Percentiles rank a stretch among this genome's conserved stretches.
Evolutionary conservation across 495 filamentous ascomycete species (phyloP).

Genomic region (Aspergillus nanangensis): DNA sequence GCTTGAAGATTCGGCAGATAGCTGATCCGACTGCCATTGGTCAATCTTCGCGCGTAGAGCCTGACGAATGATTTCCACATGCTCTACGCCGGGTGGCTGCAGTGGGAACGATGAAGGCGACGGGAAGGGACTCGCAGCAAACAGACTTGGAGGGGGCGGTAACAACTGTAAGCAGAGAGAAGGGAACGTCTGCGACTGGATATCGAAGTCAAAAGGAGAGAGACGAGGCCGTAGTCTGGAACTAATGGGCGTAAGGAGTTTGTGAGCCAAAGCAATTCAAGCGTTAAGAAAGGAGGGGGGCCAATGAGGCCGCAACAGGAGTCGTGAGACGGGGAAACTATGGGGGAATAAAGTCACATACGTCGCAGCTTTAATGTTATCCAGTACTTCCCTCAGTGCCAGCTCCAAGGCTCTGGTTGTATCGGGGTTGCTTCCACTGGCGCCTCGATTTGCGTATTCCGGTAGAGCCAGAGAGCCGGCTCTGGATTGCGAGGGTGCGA

Average conservation of each 20-base stretch:
- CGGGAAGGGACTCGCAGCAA: slow-evolving; percentile 64
- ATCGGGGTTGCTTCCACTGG: slow-evolving; percentile 59
- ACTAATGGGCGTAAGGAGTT: slow-evolving; percentile 17
- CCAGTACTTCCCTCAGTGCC: slow-evolving; percentile 74
- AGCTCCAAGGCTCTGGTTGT: slow-evolving; percentile 76
- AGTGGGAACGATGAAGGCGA: slow-evolving; percentile 71
- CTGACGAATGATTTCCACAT: slow-evolving; percentile 63
- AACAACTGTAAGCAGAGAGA: slow-evolving; percentile 76
- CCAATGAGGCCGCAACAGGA: no score
- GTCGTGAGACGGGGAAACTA: neutral
- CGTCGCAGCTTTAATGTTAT: slow-evolving; percentile 77
- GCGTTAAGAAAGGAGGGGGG: no score
- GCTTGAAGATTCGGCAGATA: slow-evolving; percentile 23
- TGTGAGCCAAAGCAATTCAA: no score
- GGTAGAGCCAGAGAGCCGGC: slow-evolving; percentile 47
- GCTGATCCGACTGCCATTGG: slow-evolving; percentile 50
- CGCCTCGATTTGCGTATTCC: slow-evolving; percentile 54
- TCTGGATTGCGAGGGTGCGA: slow-evolving; percentile 37
- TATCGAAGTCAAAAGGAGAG: slow-evolving; percentile 77
- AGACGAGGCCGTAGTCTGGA: slow-evolving; percentile 34
- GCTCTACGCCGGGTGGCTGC: slow-evolving; percentile 60
- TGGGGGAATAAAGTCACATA: slow-evolving; percentile 33
- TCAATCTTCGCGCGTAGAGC: slow-evolving; percentile 62
- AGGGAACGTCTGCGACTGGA: slow-evolving; percentile 74
- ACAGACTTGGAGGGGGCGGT: slow-evolving; percentile 70